Base-by-base conservation (phyloP, 345 rosid species). In the Aquilaria sinensis region DNA sequence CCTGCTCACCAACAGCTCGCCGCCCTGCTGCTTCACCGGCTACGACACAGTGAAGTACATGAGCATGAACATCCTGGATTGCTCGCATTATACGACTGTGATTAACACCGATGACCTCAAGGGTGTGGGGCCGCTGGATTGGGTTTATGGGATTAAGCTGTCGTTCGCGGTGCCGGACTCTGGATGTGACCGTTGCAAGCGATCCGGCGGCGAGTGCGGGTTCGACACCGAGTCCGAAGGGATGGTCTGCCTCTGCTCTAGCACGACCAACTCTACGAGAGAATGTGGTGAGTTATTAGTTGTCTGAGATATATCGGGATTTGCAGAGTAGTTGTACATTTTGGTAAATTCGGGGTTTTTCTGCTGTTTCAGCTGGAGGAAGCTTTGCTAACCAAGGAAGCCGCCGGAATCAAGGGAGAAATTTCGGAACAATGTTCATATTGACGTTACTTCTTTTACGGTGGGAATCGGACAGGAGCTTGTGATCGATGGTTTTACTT, bases 61-160 rank as follows among this genome's bases (percentile, higher is more conserved):
- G 98, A 86, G 75, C 78, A 79, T 93, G 92, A 86, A 85, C 65
- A 88, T 93, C 6, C 65, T 93, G 84, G 98, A 93, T 62, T 90
- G 98, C 60, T 70, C 90, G 12, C 97, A 90, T 71, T 93, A 88
- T 70, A 77, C 90, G 1, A 84, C 85, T 12, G 72, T 90, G 54
- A 64, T 85, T 31, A 80, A 81, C 51, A 58, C 67, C 1, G 90
- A 88, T 9, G 66, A 59, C 16, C 70, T 90, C 78, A 80, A 66
- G 62, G 86, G 82, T 12, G 61, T 79, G 29, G 81, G 74, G 3
- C 96, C 98, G 2, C 10, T 70, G 65, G 98, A 90, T 72, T 93
- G 98, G 98, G 80, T 80, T 9, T 93, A 90, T 12, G 96, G 96
- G n/a, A 81, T 93, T 16, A 81, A 83, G 57, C 72, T 93, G 57